phyloP scores from a whole-genome alignment of 1,284 basidiomycete genomes.

The Sporisorium sorghi region DNA sequence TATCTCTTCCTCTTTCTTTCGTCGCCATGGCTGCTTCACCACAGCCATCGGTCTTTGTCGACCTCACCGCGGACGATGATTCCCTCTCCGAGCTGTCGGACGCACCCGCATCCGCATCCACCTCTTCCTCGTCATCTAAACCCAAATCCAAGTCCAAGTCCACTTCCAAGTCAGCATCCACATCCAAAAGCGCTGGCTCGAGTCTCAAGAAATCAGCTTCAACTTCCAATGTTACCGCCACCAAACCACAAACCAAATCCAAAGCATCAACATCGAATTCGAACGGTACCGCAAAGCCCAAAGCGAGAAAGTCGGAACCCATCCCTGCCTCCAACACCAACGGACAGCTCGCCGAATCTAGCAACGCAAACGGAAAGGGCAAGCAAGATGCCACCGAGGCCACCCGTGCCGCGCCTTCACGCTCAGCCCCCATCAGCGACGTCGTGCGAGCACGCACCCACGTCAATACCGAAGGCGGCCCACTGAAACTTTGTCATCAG shows the following conservation, averaged over 20 bases:
- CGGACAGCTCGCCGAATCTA: background rate
- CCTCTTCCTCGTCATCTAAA: conserved; percentile 15
- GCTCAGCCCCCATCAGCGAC: conserved; percentile 27
- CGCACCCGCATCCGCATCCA: background rate
- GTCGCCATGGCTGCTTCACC: conserved; percentile 9
- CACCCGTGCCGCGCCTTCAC: conserved; percentile 7
- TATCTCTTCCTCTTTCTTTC: background rate
- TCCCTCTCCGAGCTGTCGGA: conserved; percentile 46
- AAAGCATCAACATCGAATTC: conserved; percentile 6
- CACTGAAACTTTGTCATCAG: conserved; percentile 41
- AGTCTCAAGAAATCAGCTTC: conserved; percentile 25
- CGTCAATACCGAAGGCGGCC: conserved; percentile 27
- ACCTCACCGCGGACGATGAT: conserved; percentile 31
- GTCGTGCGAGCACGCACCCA: conserved; percentile 38
- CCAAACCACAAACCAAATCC: background rate
- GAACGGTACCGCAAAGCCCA: conserved; percentile 16
- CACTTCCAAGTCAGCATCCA: conserved; percentile 2
- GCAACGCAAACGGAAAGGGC: conserved; percentile 20
- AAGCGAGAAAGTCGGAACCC: conserved; percentile 33
- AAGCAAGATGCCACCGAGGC: conserved; percentile 9
- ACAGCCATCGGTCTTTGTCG: conserved; percentile 18
- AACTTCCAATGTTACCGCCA: conserved; percentile 14
- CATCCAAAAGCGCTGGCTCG: background rate
- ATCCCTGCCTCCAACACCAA: conserved; percentile 4
- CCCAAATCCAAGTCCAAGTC: conserved; percentile 10